Conservation (phyloP, 1,284 basidiomycete species). For the Cutaneotrichosporon sp. region DNA sequence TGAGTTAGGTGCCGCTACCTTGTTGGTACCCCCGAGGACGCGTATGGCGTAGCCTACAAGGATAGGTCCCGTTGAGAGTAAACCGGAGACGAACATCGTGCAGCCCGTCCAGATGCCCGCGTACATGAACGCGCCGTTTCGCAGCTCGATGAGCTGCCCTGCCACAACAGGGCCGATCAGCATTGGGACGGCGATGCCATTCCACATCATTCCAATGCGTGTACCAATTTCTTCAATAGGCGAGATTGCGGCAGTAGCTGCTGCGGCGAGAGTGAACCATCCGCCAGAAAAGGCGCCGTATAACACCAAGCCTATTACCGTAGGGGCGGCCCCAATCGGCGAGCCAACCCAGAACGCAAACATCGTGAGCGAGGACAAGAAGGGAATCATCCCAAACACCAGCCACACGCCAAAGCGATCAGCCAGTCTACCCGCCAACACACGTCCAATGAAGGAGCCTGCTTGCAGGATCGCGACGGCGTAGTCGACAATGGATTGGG, state of each 20-base stretch:
- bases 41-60: too few relatives aligned
- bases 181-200: slow-evolving; percentile 27
- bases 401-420: slow-evolving; percentile 15
- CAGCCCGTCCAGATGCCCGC: slow-evolving; percentile 37
- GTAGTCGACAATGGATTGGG: background rate
- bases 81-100: slow-evolving; percentile 22
- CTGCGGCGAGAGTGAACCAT: slow-evolving; percentile 36
- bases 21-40: too few relatives aligned
- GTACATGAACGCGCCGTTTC: slow-evolving; percentile 25
- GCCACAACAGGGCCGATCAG: slow-evolving; percentile 39
- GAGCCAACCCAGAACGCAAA: slow-evolving; percentile 22
- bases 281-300: slow-evolving; percentile 37
- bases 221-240: slow-evolving; percentile 43
- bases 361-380: slow-evolving; percentile 15
- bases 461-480: slow-evolving; percentile 7
- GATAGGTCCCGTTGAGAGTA: too few relatives aligned
- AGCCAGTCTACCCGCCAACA: slow-evolving; percentile 9
- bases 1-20: too few relatives aligned
- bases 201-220: slow-evolving; percentile 44
- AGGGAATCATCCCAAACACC: slow-evolving; percentile 9
- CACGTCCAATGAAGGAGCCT: slow-evolving; percentile 11
- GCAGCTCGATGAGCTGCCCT: slow-evolving; percentile 26
- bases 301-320: slow-evolving; percentile 35
- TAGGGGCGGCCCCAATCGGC: slow-evolving; percentile 18
- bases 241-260: slow-evolving; percentile 36